Conservation (phyloP, 2,329 filamentous ascomycete genomes). For the Pseudopyrenochaeta lycopersici region DNA sequence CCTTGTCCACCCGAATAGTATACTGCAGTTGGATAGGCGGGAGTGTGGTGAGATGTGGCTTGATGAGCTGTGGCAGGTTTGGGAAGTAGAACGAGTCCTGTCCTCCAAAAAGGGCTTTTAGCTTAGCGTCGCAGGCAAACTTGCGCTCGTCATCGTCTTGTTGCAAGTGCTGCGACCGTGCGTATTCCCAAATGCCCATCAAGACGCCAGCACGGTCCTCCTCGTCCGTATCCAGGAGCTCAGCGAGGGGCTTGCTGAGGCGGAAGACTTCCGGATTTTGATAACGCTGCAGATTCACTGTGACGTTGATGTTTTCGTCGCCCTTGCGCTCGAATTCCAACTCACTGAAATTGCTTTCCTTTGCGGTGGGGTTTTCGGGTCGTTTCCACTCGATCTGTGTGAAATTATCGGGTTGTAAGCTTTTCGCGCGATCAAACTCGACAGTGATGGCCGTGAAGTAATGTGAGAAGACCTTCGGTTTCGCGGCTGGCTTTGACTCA, state of each 20-base stretch:
- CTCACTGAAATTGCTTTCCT: slow-evolving; percentile 84
- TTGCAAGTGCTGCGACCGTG: slow-evolving; percentile 83
- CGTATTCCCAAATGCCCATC: slow-evolving; percentile 95
- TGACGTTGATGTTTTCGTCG: slow-evolving; percentile 92
- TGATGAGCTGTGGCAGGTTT: slow-evolving; percentile 80
- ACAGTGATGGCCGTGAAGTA: slow-evolving; percentile 85
- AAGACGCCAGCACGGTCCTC: slow-evolving; percentile 88
- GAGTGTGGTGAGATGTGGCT: slow-evolving; percentile 78
- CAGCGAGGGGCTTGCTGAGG: slow-evolving; percentile 79
- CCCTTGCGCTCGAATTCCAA: slow-evolving; percentile 90
- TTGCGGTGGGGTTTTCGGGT: slow-evolving; percentile 69
- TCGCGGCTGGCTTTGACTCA: slow-evolving; percentile 43
- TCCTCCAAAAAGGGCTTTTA: slow-evolving; percentile 77
- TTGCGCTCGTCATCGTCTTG: slow-evolving; percentile 95
- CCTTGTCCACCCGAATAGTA: slow-evolving; percentile 86
- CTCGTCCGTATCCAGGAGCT: slow-evolving; percentile 85
- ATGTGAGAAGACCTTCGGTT: slow-evolving; percentile 70
- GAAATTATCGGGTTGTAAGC: slow-evolving; percentile 72
- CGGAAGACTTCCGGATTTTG: slow-evolving; percentile 87
- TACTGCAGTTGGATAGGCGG: slow-evolving; percentile 86
- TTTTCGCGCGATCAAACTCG: slow-evolving; percentile 63
- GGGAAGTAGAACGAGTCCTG: slow-evolving; percentile 85
- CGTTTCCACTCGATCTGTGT: slow-evolving; percentile 86
- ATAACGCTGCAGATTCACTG: slow-evolving; percentile 83
- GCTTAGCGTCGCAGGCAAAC: slow-evolving; percentile 85